Evolutionary conservation across 1,139 yeast species (phyloP).

Genomic region (Candida sojae): DNA sequence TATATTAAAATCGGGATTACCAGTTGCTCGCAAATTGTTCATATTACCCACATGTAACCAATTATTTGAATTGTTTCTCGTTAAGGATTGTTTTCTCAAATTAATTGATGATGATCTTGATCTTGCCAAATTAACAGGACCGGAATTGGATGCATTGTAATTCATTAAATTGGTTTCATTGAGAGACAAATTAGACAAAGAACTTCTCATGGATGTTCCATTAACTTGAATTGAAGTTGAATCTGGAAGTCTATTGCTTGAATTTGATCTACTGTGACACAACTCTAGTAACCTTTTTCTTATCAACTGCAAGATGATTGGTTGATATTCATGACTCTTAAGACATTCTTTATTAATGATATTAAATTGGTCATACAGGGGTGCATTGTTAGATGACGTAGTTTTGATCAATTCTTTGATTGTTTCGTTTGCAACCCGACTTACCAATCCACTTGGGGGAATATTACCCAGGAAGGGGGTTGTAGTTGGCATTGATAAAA

Average conservation of each 20-base stretch:
- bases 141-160: conserved; percentile 18
- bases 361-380: conserved; percentile 35
- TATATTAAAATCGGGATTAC: conserved; percentile 22
- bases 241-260: conserved; percentile 20
- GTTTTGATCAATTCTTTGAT: conserved; percentile 28
- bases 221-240: conserved; percentile 29
- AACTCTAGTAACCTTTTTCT: conserved; percentile 45
- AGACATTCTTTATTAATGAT: conserved; percentile 36
- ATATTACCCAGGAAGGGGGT: conserved; percentile 46
- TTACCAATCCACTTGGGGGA: conserved; percentile 49
- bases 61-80: conserved; percentile 45
- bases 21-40: conserved; percentile 32
- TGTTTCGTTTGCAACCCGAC: conserved; percentile 47
- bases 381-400: conserved; percentile 20
- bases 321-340: conserved; percentile 35
- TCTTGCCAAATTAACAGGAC: conserved; percentile 13
- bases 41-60: conserved; percentile 53
- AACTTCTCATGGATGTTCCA: conserved; percentile 25
- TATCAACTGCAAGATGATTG: conserved; percentile 45
- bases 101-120: conserved; percentile 31
- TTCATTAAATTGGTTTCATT: conserved; percentile 41
- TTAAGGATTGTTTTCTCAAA: conserved; percentile 47
- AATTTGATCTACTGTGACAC: conserved; percentile 28
- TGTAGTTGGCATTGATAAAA: conserved; percentile 46
- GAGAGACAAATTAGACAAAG: conserved; percentile 44